These are phyloP conservation scores for Solanum piurae DNA, from an alignment of 257 asterid genomes.

Conservation along the genomic window DNA sequence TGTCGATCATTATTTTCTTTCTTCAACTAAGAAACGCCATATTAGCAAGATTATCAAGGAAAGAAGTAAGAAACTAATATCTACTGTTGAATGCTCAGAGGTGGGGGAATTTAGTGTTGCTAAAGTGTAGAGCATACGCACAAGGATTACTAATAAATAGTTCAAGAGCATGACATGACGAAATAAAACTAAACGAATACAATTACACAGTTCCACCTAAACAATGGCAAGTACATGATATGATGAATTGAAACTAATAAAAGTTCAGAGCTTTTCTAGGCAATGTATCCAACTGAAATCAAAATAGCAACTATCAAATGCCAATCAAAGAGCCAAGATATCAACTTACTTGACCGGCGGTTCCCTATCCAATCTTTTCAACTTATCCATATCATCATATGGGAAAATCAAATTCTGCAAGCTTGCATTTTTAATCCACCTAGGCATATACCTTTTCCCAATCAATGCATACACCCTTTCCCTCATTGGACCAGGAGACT, in stretches of 20 bases:
- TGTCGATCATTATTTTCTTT: background rate
- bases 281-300: background rate
- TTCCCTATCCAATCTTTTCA: conserved; percentile 63
- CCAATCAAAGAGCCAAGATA: background rate
- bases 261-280: background rate
- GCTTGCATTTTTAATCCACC: conserved; percentile 74
- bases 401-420: conserved; percentile 92
- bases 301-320: background rate
- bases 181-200: background rate
- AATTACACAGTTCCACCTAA: background rate
- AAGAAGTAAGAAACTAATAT: background rate
- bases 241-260: background rate
- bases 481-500: conserved; percentile 97
- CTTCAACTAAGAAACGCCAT: background rate
- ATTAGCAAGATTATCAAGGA: background rate
- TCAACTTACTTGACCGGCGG: conserved; percentile 80
- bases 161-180: background rate
- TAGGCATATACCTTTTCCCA: conserved; percentile 89
- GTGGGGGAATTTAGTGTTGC: background rate
- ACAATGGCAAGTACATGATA: background rate
- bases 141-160: background rate
- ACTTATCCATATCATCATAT: conserved; percentile 76
- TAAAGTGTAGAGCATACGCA: background rate
- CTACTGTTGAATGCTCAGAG: background rate
- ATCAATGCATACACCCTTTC: conserved; percentile 85